Percentiles rank a stretch among this genome's conserved stretches.
Evolutionary conservation across 768 basidiomycete species (phyloP).

Genomic region (Infundibulicybe gibba): DNA sequence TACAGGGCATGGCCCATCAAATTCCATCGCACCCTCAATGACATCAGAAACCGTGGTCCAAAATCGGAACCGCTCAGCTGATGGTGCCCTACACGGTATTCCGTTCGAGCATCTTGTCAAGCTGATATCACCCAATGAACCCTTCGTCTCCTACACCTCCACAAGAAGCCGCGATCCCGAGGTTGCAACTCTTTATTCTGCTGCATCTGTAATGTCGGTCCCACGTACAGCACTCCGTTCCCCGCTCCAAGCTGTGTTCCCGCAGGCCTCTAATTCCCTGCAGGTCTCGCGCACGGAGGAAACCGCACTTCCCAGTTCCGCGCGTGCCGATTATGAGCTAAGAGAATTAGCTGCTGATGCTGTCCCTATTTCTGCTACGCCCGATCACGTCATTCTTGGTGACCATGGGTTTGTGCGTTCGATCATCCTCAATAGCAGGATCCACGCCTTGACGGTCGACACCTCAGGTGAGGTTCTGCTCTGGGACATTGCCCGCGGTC

Average conservation of each 20-base stretch:
- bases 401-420: conserved; percentile 81
- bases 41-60: conserved; percentile 25
- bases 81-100: conserved; percentile 50
- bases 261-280: conserved; percentile 19
- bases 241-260: conserved; percentile 30
- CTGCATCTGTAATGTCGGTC: conserved; percentile 74
- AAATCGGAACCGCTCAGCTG: conserved; percentile 23
- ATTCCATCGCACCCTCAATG: conserved; percentile 29
- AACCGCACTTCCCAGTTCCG: conserved; percentile 32
- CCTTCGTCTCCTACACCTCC: conserved; percentile 40
- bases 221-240: conserved; percentile 35
- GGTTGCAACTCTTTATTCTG: conserved; percentile 84
- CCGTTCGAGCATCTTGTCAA: conserved; percentile 70
- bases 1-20: conserved; percentile 19
- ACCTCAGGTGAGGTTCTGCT: conserved; percentile 85
- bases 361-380: conserved; percentile 41
- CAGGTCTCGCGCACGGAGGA: conserved; percentile 33
- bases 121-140: conserved; percentile 64
- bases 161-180: conserved; percentile 63
- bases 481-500: conserved; percentile 85
- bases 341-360: conserved; percentile 86
- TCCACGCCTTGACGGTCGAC: conserved; percentile 89
- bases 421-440: conserved; percentile 79
- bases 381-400: conserved; percentile 73
- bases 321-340: conserved; percentile 53